These are phyloP conservation scores for Hymenoscyphus infarciens DNA, from an alignment of 2,329 filamentous ascomycete genomes.

Conservation along the genomic window DNA sequence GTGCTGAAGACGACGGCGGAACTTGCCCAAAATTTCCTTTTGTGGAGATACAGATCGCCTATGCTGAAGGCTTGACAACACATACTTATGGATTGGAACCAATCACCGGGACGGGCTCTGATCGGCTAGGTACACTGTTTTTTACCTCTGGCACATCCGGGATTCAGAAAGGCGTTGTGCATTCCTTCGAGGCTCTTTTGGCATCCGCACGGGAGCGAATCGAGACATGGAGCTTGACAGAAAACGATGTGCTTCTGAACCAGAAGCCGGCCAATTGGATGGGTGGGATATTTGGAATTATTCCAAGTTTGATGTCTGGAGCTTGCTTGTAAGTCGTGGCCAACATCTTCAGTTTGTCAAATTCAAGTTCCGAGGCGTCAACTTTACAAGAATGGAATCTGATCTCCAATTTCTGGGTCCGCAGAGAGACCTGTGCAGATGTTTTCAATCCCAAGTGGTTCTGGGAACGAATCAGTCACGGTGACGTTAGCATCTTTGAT, in stretches of 20 bases:
- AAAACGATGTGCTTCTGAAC: conserved; percentile 20
- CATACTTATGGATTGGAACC: conserved; percentile 10
- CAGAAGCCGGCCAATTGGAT: conserved; percentile 25
- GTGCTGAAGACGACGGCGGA: conserved; percentile 9
- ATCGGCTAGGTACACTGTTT: conserved; percentile 20
- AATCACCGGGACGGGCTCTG: conserved; percentile 6
- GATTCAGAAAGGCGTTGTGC: conserved; percentile 23
- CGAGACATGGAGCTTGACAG: conserved; percentile 24
- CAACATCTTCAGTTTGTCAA: neutral
- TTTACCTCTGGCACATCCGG: conserved; percentile 26
- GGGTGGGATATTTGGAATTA: conserved; percentile 24
- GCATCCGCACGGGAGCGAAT: conserved; percentile 25
- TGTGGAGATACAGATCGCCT: neutral
- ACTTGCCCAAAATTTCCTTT: conserved; percentile 14
- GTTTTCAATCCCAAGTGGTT: conserved; percentile 25
- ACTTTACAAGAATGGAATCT: neutral
- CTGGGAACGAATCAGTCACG: conserved; percentile 24
- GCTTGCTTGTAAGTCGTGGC: conserved; percentile 22
- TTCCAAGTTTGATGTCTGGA: conserved; percentile 25
- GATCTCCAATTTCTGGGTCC: neutral
- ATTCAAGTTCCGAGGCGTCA: too few species aligned
- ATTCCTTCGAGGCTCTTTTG: conserved; percentile 22
- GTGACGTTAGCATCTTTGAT: conserved; percentile 22
- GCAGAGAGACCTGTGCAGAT: conserved; percentile 20
- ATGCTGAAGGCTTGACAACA: too few species aligned